Evolutionary conservation across 441 rosid species (phyloP).

Genomic region (Melastoma candidum): DNA sequence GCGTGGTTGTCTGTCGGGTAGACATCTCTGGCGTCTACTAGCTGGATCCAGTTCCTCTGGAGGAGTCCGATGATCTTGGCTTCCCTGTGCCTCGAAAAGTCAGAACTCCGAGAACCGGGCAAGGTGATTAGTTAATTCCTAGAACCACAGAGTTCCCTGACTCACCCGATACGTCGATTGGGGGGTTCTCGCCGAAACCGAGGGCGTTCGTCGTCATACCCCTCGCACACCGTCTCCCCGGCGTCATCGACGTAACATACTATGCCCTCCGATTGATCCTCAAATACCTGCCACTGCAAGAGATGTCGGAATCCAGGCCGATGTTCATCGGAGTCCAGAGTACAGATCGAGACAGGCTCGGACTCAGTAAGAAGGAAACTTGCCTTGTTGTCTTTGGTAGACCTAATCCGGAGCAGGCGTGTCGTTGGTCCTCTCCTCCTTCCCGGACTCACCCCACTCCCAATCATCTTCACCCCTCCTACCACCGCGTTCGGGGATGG

Average conservation of each 20-base stretch:
- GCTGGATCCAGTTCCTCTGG: slow-evolving; percentile 48
- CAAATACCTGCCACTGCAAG: no score
- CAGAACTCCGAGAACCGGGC: background rate
- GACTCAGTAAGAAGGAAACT: no score
- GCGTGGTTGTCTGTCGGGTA: slow-evolving; percentile 11
- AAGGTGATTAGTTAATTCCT: background rate
- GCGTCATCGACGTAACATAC: slow-evolving; percentile 1
- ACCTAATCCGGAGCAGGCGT: no score
- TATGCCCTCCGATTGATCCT: background rate
- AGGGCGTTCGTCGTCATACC: slow-evolving; percentile 63
- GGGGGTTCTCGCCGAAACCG: slow-evolving; percentile 36
- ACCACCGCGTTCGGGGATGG: no score
- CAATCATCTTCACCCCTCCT: no score
- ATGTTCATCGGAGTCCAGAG: no score
- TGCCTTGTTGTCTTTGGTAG: no score
- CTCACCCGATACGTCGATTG: background rate
- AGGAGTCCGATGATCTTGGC: slow-evolving; percentile 61
- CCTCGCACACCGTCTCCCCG: background rate
- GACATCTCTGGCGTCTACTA: slow-evolving; percentile 24
- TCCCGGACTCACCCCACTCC: no score
- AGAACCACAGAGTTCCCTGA: background rate
- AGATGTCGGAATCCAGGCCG: no score
- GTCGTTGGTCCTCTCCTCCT: no score
- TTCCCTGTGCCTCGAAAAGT: slow-evolving; percentile 36
- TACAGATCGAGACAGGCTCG: no score